Conservation (phyloP, 1,284 basidiomycete genomes). For the Golubevia pallescens region DNA sequence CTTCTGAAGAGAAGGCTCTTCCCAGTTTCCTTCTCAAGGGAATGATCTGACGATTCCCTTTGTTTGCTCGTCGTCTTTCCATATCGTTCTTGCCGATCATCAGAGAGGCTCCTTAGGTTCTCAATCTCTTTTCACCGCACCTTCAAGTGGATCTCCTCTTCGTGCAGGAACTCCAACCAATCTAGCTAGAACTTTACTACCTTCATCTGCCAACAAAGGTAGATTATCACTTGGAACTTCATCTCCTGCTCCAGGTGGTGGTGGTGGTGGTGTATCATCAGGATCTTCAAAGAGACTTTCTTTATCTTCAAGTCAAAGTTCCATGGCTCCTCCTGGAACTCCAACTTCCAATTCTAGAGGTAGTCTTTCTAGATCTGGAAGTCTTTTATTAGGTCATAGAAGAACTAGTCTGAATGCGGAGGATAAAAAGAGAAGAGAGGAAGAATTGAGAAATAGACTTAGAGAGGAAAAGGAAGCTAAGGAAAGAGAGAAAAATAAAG, state of each 20-base stretch:
- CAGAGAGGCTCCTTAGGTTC: neutral
- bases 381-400: neutral
- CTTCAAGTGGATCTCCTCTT: neutral
- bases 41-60: neutral
- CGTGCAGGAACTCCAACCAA: neutral
- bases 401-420: conserved; percentile 1
- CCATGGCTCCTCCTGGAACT: neutral
- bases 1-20: neutral
- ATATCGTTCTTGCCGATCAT: neutral
- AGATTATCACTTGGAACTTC: neutral
- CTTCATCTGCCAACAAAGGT: neutral
- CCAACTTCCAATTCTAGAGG: neutral
- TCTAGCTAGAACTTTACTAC: neutral
- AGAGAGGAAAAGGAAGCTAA: conserved; percentile 3
- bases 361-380: neutral
- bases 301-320: neutral
- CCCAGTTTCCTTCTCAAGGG: neutral
- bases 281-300: conserved; percentile 1
- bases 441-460: neutral
- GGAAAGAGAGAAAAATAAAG: neutral
- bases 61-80: neutral
- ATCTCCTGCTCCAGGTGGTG: neutral
- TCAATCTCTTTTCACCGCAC: neutral
- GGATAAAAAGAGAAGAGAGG: conserved; percentile 2
- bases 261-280: too few relatives aligned